phyloP scores from a whole-genome alignment of 1,284 basidiomycete genomes.

The Afroboletus lepidellus region DNA sequence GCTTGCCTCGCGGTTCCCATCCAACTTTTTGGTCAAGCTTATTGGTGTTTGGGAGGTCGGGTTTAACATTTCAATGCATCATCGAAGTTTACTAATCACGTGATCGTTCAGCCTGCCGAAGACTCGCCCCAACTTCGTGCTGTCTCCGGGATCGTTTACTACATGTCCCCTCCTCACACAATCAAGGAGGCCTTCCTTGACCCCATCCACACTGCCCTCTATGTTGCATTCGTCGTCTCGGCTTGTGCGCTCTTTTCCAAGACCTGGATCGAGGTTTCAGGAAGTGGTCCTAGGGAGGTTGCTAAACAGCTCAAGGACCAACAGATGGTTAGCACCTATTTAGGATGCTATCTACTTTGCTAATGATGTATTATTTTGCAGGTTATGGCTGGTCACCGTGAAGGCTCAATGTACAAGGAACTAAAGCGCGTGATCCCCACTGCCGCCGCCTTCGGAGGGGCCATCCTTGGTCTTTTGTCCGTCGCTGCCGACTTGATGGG shows the following conservation, averaged over 20 bases:
- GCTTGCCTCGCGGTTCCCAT: conserved; percentile 88
- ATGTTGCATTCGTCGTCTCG: conserved; percentile 90
- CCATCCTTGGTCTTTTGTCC: conserved; percentile 90
- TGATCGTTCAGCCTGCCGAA: conserved; percentile 69
- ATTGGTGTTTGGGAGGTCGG: conserved; percentile 95
- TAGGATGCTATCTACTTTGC: background rate
- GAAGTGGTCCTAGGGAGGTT: conserved; percentile 91
- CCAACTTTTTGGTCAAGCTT: conserved; percentile 86
- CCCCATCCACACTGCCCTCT: conserved; percentile 91
- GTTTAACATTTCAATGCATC: background rate
- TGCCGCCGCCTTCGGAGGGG: conserved; percentile 95
- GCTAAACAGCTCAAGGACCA: conserved; percentile 99
- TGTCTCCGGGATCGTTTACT: conserved; percentile 92
- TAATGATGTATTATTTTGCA: conserved; percentile 24
- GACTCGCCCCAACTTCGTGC: conserved; percentile 92
- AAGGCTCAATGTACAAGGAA: conserved; percentile 98
- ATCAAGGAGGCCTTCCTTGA: conserved; percentile 85
- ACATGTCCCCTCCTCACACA: conserved; percentile 95
- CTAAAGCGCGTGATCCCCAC: conserved; percentile 97
- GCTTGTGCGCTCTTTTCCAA: conserved; percentile 98
- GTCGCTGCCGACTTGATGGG: conserved; percentile 96
- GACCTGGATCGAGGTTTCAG: conserved; percentile 99
- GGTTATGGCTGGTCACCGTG: conserved; percentile 96
- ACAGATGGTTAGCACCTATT: conserved; percentile 67
- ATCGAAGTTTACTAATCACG: background rate